Evolutionary conservation across 345 rosid genomes (phyloP).

Genomic region (Gossypium thurberi): DNA sequence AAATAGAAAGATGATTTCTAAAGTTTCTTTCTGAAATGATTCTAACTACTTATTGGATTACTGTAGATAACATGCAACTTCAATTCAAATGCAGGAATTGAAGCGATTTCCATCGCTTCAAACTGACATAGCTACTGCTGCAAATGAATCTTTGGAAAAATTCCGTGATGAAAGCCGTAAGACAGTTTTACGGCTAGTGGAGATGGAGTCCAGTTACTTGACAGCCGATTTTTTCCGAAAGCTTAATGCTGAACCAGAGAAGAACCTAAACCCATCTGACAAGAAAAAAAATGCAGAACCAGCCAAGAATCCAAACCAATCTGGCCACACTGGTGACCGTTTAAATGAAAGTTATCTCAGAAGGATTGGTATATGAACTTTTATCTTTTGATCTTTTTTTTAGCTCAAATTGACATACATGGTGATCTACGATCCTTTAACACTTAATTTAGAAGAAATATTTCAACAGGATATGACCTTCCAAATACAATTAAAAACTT

Average conservation of each 20-base stretch:
- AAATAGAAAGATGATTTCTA: background rate
- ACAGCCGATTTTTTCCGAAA: constrained; percentile 97
- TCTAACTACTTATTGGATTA: background rate
- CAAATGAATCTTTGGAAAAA: constrained; percentile 84
- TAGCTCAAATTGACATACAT: background rate
- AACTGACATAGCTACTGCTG: constrained; percentile 87
- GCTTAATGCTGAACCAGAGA: constrained; percentile 81
- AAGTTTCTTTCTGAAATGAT: constrained; percentile 4
- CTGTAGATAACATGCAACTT: background rate
- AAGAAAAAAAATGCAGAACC: constrained; percentile 15
- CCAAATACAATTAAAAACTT: background rate
- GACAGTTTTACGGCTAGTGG: constrained; percentile 82
- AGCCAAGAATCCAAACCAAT: constrained; percentile 56
- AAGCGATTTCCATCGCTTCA: constrained; percentile 94
- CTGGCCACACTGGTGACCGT: constrained; percentile 53
- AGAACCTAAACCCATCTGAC: constrained; percentile 19
- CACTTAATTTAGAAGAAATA: background rate
- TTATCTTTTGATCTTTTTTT: background rate
- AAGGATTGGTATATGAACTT: constrained; percentile 56
- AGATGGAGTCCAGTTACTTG: constrained; percentile 95
- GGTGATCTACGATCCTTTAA: background rate
- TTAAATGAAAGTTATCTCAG: constrained; percentile 78
- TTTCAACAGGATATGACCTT: background rate
- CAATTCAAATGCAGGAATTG: constrained; percentile 53
- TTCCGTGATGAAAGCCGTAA: constrained; percentile 91